These are phyloP conservation scores for Moringa oleifera DNA, from an alignment of 345 rosid species.

Conservation along the genomic window DNA sequence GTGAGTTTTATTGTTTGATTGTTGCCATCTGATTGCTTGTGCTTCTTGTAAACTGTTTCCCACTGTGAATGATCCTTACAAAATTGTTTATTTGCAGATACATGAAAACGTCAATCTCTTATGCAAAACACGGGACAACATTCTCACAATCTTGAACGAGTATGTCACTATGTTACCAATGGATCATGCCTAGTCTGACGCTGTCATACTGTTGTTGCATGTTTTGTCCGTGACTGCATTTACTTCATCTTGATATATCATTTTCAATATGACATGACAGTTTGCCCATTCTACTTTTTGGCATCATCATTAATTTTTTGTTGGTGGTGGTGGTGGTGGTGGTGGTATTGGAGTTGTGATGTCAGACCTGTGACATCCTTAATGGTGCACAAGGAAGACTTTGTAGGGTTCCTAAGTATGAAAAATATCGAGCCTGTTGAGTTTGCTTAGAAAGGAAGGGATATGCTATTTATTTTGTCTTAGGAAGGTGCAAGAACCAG, in stretches of 20 bases:
- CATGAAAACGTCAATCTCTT: slow-evolving; percentile 59
- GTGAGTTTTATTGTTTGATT: not conserved
- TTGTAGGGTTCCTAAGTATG: not conserved
- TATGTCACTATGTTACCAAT: slow-evolving; percentile 24
- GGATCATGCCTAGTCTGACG: not conserved
- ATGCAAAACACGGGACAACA: slow-evolving; percentile 63
- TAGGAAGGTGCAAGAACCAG: no score
- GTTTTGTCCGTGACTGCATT: not conserved
- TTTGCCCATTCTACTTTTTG: not conserved
- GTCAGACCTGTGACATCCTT: not conserved
- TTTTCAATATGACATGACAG: not conserved
- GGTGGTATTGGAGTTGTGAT: not conserved
- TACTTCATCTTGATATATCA: no score
- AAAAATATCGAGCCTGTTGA: no score
- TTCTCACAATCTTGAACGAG: slow-evolving; percentile 65
- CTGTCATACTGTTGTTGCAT: not conserved
- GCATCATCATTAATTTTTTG: not conserved
- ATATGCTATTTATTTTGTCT: no score
- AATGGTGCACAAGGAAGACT: not conserved
- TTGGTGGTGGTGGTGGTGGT: no score
- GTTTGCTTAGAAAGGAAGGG: no score
- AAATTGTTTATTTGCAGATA: slow-evolving; percentile 34
- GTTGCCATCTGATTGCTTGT: slow-evolving; percentile 1
- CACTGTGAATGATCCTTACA: not conserved
- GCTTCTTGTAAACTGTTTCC: slow-evolving; percentile 1